Percentiles rank a stretch among this genome's conserved stretches.
Conservation (phyloP, 768 basidiomycete species). For the Postia placenta region DNA sequence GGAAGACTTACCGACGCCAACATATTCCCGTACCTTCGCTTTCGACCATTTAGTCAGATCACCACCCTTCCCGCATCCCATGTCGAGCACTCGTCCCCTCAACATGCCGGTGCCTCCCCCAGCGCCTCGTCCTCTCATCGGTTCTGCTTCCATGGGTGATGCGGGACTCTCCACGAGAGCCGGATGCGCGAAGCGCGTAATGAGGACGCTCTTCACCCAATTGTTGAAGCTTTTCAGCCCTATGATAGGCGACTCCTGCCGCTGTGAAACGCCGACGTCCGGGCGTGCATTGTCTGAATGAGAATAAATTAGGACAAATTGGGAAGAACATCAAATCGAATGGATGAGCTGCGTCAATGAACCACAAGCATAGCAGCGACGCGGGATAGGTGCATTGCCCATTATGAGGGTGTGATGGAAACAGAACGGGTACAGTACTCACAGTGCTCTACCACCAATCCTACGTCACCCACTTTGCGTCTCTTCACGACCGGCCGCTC, state of each 20-base stretch:
- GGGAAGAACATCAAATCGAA: background rate
- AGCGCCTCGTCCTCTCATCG: constrained; percentile 12
- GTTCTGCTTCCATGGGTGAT: constrained; percentile 13
- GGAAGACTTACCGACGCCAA: constrained; percentile 67
- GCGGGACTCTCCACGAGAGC: constrained; percentile 40
- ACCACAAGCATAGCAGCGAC: background rate
- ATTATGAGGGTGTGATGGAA: background rate
- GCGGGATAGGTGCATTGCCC: too few species aligned
- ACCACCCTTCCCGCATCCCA: constrained; percentile 99
- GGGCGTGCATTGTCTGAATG: constrained; percentile 83
- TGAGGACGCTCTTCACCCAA: constrained; percentile 98
- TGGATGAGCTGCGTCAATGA: too few species aligned
- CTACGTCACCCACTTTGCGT: constrained; percentile 55
- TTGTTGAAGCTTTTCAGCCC: constrained; percentile 98
- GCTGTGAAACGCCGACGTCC: constrained; percentile 81
- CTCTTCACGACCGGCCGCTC: constrained; percentile 33
- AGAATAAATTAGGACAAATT: background rate
- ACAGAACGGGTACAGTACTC: constrained; percentile 23
- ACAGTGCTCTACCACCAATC: constrained; percentile 76
- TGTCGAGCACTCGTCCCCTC: constrained; percentile 82
- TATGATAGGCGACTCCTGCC: constrained; percentile 88
- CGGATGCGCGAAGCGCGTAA: constrained; percentile 82
- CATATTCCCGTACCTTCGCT: constrained; percentile 71
- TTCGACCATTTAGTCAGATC: constrained; percentile 95
- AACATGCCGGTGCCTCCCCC: constrained; percentile 23